Percentiles rank a stretch among this genome's conserved stretches.
Evolutionary conservation across 768 basidiomycete genomes (phyloP).

Genomic region (Leccinum obscurum): DNA sequence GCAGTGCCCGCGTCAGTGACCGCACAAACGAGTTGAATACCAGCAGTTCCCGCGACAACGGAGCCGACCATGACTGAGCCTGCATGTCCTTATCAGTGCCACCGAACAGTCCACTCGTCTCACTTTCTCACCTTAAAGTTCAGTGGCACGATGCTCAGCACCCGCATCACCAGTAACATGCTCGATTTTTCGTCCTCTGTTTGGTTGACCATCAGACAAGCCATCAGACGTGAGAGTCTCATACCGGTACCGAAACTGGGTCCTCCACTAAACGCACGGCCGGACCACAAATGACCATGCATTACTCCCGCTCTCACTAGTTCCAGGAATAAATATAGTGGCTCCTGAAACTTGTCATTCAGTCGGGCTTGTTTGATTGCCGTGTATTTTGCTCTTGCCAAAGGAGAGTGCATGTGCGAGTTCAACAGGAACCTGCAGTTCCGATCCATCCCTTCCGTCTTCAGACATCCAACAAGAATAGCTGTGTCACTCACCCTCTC

Average conservation of each 20-base stretch:
- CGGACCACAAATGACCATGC: slow-evolving; percentile 91
- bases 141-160: slow-evolving; percentile 91
- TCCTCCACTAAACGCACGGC: slow-evolving; percentile 87
- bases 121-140: slow-evolving; percentile 76
- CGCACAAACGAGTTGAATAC: slow-evolving; percentile 99
- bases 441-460: slow-evolving; percentile 13
- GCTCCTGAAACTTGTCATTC: slow-evolving; percentile 99
- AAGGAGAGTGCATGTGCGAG: slow-evolving; percentile 83
- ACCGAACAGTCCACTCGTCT: neutral
- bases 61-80: slow-evolving; percentile 93
- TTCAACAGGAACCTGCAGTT: slow-evolving; percentile 78
- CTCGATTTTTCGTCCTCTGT: slow-evolving; percentile 91
- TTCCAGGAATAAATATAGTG: slow-evolving; percentile 92
- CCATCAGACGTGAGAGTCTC: slow-evolving; percentile 37
- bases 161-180: slow-evolving; percentile 96
- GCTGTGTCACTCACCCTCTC: slow-evolving; percentile 61
- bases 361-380: slow-evolving; percentile 76
- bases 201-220: slow-evolving; percentile 26
- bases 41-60: slow-evolving; percentile 91
- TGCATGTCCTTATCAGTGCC: slow-evolving; percentile 34
- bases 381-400: slow-evolving; percentile 89
- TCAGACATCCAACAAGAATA: neutral
- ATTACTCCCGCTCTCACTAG: slow-evolving; percentile 95
- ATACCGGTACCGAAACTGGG: slow-evolving; percentile 91
- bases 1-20: slow-evolving; percentile 84